phyloP scores from a whole-genome alignment of 768 basidiomycete species.

The Pholiota microspora region DNA sequence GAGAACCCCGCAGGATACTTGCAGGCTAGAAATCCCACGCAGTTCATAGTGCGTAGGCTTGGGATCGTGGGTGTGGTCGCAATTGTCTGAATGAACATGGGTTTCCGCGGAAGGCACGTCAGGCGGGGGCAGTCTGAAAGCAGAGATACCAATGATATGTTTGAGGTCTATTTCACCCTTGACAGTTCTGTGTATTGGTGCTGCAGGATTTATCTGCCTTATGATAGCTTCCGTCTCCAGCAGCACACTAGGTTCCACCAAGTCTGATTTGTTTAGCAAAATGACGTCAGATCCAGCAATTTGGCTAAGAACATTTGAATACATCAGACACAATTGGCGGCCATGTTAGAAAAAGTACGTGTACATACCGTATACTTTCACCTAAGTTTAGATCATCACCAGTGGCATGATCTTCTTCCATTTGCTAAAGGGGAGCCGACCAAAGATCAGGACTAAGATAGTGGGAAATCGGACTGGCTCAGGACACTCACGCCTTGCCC shows the following conservation, averaged over 20 bases:
- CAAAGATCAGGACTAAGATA: constrained; percentile 3
- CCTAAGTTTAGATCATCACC: constrained; percentile 48
- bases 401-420: constrained; percentile 69
- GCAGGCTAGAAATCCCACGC: constrained; percentile 81
- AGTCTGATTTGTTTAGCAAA: constrained; percentile 88
- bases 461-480: neutral
- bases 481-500: constrained; percentile 41
- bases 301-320: constrained; percentile 53
- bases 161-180: constrained; percentile 72
- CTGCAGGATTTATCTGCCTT: constrained; percentile 74
- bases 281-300: constrained; percentile 91
- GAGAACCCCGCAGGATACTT: constrained; percentile 66
- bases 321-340: neutral
- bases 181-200: constrained; percentile 70
- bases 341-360: neutral
- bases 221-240: constrained; percentile 57
- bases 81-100: constrained; percentile 27
- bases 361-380: constrained; percentile 72
- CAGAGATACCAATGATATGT: constrained; percentile 76
- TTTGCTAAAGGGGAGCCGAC: constrained; percentile 61
- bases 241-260: constrained; percentile 51
- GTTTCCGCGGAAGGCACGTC: constrained; percentile 2
- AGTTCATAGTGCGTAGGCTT: constrained; percentile 62
- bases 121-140: constrained; percentile 60
- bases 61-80: constrained; percentile 31